These are phyloP conservation scores for Syzygium grande DNA, from an alignment of 345 rosid genomes.

Conservation along the genomic window DNA sequence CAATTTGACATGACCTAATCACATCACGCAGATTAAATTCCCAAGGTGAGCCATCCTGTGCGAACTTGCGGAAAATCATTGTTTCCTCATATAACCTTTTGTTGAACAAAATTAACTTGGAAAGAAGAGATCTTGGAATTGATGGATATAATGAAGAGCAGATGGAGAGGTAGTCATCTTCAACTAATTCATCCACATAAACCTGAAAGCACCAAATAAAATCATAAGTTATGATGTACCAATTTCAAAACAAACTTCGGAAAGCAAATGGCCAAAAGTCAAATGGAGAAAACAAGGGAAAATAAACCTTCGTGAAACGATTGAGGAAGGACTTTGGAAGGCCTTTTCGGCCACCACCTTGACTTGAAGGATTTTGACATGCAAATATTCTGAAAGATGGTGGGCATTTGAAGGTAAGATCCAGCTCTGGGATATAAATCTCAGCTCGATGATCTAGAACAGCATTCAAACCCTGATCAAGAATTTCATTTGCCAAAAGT, in stretches of 20 bases:
- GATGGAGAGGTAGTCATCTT: slow-evolving; percentile 76
- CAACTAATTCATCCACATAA: slow-evolving; percentile 80
- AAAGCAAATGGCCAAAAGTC: not conserved
- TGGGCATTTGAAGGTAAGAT: slow-evolving; percentile 71
- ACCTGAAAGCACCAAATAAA: slow-evolving; percentile 44
- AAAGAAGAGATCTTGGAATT: slow-evolving; percentile 53
- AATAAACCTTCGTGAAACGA: slow-evolving; percentile 80
- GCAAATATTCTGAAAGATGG: slow-evolving; percentile 84
- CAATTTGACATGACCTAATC: slow-evolving; percentile 74
- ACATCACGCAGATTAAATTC: slow-evolving; percentile 97
- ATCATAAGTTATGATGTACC: not conserved
- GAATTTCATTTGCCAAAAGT: not conserved
- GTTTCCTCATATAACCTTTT: slow-evolving; percentile 73
- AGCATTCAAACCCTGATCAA: slow-evolving; percentile 80
- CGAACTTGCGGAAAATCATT: slow-evolving; percentile 63
- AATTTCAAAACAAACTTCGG: not conserved
- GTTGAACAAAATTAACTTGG: slow-evolving; percentile 68
- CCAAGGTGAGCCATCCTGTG: slow-evolving; percentile 94
- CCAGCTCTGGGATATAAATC: slow-evolving; percentile 91
- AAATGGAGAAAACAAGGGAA: not conserved
- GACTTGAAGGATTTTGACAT: slow-evolving; percentile 94
- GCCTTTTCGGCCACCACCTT: slow-evolving; percentile 98
- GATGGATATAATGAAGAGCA: slow-evolving; percentile 72
- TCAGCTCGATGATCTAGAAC: slow-evolving; percentile 95
- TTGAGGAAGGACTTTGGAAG: slow-evolving; percentile 93